Conservation (phyloP, 1,284 basidiomycete species). For the Austroboletus novae-zelandiae region DNA sequence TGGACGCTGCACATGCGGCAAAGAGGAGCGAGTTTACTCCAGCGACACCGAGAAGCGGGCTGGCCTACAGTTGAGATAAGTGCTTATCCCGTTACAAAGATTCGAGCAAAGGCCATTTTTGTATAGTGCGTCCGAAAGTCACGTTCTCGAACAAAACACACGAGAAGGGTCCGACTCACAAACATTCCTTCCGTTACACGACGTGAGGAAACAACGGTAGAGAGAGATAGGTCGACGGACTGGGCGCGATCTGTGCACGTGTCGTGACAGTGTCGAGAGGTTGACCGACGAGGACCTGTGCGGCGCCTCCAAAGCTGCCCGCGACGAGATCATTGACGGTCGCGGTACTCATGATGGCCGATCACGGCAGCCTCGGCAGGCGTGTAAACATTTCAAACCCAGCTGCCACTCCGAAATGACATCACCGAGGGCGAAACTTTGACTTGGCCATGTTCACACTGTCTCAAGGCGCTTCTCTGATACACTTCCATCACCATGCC, state of each 20-base stretch:
- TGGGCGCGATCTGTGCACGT: conserved; percentile 74
- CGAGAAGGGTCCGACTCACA: conserved; percentile 45
- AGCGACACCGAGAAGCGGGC: conserved; percentile 90
- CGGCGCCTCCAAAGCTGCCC: conserved; percentile 76
- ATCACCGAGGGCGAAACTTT: too few species aligned
- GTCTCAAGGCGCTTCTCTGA: too few species aligned
- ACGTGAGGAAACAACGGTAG: background rate
- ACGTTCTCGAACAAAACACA: background rate
- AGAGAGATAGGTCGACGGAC: conserved; percentile 38
- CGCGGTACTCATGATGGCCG: conserved; percentile 24
- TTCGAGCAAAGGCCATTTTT: conserved; percentile 58
- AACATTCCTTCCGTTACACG: conserved; percentile 66
- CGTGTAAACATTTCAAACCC: too few species aligned
- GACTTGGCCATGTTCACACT: too few species aligned
- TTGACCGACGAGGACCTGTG: conserved; percentile 84
- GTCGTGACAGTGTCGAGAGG: conserved; percentile 88
- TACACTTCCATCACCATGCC: too few species aligned
- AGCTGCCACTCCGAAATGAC: background rate
- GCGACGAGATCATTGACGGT: conserved; percentile 75
- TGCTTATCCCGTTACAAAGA: background rate
- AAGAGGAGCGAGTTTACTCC: conserved; percentile 96
- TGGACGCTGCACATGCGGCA: conserved; percentile 81
- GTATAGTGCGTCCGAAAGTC: conserved; percentile 56
- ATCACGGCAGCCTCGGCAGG: background rate
- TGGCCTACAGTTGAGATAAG: conserved; percentile 52